Evolutionary conservation across 352 stramenopile genomes (phyloP).

Genomic region (Phytopythium oedochilum): DNA sequence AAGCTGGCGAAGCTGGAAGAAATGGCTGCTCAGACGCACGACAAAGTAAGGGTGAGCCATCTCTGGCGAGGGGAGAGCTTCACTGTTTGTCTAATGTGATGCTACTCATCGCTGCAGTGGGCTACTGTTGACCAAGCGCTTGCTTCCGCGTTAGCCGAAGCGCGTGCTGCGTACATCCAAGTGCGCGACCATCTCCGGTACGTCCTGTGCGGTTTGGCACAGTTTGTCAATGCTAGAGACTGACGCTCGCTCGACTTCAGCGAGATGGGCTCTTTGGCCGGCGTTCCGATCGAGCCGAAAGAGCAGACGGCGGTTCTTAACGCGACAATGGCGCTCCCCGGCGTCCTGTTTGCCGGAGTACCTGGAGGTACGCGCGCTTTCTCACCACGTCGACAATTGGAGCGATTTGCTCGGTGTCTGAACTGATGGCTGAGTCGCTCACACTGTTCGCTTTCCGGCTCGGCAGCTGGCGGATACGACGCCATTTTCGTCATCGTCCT

Average conservation of each 20-base stretch:
- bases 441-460: too few species aligned
- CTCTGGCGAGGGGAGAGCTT: neutral
- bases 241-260: slow-evolving; percentile 16
- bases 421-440: neutral
- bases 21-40: neutral
- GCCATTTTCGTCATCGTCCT: slow-evolving; percentile 92
- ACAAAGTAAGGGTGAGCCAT: neutral
- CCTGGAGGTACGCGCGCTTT: slow-evolving; percentile 65
- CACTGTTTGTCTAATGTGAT: neutral
- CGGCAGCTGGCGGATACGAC: slow-evolving; percentile 92
- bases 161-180: slow-evolving; percentile 72
- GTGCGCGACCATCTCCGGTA: slow-evolving; percentile 82
- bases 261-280: slow-evolving; percentile 86
- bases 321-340: slow-evolving; percentile 89
- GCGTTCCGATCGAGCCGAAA: slow-evolving; percentile 91
- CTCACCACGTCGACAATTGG: neutral
- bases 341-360: slow-evolving; percentile 92
- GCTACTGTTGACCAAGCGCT: slow-evolving; percentile 18
- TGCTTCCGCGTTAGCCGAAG: slow-evolving; percentile 35
- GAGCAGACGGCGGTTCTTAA: slow-evolving; percentile 92
- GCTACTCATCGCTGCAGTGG: slow-evolving; percentile 33
- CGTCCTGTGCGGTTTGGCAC: neutral
- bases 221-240: neutral
- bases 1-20: neutral
- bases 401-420: neutral